phyloP scores from a whole-genome alignment of 805 yeast species.

The Tetrapisispora namnaoensis region DNA sequence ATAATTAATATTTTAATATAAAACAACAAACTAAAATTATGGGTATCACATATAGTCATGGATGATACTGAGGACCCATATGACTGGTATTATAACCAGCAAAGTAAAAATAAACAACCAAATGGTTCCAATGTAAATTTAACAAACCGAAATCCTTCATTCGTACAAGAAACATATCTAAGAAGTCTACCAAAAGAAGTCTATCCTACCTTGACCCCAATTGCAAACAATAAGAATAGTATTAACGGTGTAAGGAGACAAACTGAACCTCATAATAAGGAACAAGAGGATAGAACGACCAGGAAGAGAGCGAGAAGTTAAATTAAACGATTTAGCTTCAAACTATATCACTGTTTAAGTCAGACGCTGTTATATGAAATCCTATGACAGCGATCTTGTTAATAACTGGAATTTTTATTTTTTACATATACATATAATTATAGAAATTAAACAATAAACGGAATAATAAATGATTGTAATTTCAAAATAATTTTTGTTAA shows the following conservation, averaged over 20 bases:
- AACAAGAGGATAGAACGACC: background rate
- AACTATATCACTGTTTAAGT: no score
- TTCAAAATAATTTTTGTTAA: no score
- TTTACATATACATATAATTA: no score
- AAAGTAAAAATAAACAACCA: background rate
- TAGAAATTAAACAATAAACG: no score
- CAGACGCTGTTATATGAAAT: no score
- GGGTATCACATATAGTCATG: background rate
- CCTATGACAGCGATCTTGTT: no score
- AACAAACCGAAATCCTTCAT: background rate
- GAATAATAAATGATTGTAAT: no score
- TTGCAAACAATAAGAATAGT: background rate
- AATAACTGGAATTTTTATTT: no score
- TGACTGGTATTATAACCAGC: constrained; percentile 1
- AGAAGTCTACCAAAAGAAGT: constrained; percentile 1
- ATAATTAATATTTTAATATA: no score
- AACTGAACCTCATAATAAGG: background rate
- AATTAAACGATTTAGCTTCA: no score
- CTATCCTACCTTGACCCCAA: background rate
- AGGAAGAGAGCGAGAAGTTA: background rate
- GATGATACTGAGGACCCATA: background rate
- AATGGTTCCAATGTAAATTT: background rate
- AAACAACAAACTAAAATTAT: no score
- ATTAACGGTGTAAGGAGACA: background rate
- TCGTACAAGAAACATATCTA: background rate